Percentiles rank a stretch among this genome's conserved stretches.
Conservation (phyloP, 345 rosid species). For the Populus euphratica region DNA sequence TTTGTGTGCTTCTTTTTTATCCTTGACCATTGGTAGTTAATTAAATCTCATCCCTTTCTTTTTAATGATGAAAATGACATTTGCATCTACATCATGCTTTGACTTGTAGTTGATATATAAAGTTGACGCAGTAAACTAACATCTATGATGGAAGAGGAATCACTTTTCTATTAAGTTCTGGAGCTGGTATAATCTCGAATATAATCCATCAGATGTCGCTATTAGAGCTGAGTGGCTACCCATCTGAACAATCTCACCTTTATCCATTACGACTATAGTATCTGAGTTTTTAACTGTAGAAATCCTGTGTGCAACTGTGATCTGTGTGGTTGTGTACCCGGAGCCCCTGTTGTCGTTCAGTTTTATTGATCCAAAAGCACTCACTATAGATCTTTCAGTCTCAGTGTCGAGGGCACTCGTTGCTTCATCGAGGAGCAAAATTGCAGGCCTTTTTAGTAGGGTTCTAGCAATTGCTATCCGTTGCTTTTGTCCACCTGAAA, state of each 20-base stretch:
- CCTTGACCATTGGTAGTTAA: neutral
- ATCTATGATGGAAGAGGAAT: neutral
- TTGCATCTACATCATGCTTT: neutral
- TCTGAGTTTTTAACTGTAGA: conserved; percentile 70
- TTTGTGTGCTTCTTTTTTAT: neutral
- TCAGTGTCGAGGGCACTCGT: conserved; percentile 82
- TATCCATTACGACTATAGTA: conserved; percentile 61
- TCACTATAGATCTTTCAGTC: conserved; percentile 58
- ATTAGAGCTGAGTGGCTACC: conserved; percentile 62
- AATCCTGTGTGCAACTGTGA: conserved; percentile 78
- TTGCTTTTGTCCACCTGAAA: conserved; percentile 68
- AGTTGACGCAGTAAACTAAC: neutral
- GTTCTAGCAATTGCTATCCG: conserved; percentile 58
- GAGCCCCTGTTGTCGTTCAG: conserved; percentile 24
- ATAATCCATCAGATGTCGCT: conserved; percentile 49
- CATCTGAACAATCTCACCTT: conserved; percentile 64
- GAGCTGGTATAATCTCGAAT: conserved; percentile 55
- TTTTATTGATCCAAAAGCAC: conserved; percentile 49
- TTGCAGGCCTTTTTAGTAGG: conserved; percentile 50
- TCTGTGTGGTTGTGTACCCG: conserved; percentile 38
- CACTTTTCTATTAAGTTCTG: conserved; percentile 32
- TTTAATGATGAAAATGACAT: neutral
- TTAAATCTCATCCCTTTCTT: neutral
- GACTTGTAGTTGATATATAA: neutral
- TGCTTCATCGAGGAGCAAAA: conserved; percentile 77